These are phyloP conservation scores for Podaxis sp. DNA, from an alignment of 768 basidiomycete genomes.

Conservation along the genomic window DNA sequence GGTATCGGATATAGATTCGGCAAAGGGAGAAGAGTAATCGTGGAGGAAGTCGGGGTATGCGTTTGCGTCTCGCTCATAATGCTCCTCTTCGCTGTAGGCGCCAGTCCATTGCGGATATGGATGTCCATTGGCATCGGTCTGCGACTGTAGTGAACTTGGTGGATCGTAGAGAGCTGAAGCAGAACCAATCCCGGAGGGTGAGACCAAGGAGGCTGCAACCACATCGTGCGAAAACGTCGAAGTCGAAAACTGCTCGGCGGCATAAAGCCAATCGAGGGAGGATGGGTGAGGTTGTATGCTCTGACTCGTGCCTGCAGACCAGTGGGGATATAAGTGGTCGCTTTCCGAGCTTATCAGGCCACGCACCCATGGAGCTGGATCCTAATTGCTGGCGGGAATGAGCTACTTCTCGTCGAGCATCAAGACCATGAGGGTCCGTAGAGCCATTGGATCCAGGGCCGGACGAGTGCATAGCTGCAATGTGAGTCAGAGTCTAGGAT, in stretches of 20 bases:
- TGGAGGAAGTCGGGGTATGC: background rate
- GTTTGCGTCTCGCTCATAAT: slow-evolving; percentile 2
- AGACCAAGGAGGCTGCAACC: slow-evolving; percentile 17
- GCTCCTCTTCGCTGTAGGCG: slow-evolving; percentile 23
- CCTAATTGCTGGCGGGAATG: slow-evolving; percentile 20
- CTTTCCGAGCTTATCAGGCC: background rate
- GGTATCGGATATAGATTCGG: slow-evolving; percentile 19
- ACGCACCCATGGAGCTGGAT: slow-evolving; percentile 20
- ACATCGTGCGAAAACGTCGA: slow-evolving; percentile 12
- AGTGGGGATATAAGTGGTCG: background rate
- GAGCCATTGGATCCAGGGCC: slow-evolving; percentile 24
- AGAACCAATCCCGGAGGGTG: slow-evolving; percentile 49
- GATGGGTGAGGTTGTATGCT: background rate
- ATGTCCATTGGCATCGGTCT: slow-evolving; percentile 21
- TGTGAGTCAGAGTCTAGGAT: slow-evolving; percentile 10
- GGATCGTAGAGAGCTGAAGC: slow-evolving; percentile 52
- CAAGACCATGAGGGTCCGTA: slow-evolving; percentile 19
- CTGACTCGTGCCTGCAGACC: slow-evolving; percentile 1
- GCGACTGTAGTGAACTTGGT: slow-evolving; percentile 26
- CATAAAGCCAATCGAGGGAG: slow-evolving; percentile 9
- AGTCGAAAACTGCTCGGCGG: slow-evolving; percentile 6
- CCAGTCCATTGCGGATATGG: slow-evolving; percentile 43
- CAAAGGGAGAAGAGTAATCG: slow-evolving; percentile 15
- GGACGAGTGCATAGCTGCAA: slow-evolving; percentile 27
- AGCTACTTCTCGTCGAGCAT: slow-evolving; percentile 18